Conservation (phyloP, 169 alveolate species). For the Plasmodium blacklocki region DNA sequence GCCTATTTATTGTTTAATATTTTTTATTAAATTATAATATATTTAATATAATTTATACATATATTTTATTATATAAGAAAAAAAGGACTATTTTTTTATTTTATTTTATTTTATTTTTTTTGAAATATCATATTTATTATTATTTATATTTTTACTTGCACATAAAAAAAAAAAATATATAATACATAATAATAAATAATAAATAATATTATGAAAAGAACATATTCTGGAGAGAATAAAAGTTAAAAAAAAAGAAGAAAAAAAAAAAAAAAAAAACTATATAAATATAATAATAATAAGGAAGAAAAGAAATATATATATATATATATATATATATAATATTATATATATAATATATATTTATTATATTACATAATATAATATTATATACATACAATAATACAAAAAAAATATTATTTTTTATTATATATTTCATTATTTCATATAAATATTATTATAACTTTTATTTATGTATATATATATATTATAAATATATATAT, state of each 20-base stretch:
- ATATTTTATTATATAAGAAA: neutral
- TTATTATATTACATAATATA: neutral
- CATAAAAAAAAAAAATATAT: constrained; percentile 1
- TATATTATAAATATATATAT: too few relatives aligned
- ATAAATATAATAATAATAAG: constrained; percentile 7
- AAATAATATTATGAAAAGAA: constrained; percentile 15
- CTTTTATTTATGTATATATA: too few relatives aligned
- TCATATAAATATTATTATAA: too few relatives aligned
- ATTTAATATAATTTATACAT: too few relatives aligned
- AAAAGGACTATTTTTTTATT: constrained; percentile 18
- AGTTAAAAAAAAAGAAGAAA: constrained; percentile 6
- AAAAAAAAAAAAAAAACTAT: constrained; percentile 5
- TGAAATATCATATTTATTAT: too few relatives aligned
- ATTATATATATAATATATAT: neutral
- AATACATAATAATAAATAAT: neutral
- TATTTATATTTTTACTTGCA: neutral
- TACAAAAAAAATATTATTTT: too few relatives aligned
- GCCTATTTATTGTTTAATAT: constrained; percentile 4
- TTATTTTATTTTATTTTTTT: too few relatives aligned
- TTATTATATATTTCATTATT: too few relatives aligned
- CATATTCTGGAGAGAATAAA: constrained; percentile 45
- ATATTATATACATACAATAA: too few relatives aligned
- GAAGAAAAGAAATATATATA: constrained; percentile 10
- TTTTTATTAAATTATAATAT: too few relatives aligned
- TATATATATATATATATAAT: constrained; percentile 26